phyloP scores from a whole-genome alignment of 2,329 filamentous ascomycete genomes.

The Colletotrichum truncatum region DNA sequence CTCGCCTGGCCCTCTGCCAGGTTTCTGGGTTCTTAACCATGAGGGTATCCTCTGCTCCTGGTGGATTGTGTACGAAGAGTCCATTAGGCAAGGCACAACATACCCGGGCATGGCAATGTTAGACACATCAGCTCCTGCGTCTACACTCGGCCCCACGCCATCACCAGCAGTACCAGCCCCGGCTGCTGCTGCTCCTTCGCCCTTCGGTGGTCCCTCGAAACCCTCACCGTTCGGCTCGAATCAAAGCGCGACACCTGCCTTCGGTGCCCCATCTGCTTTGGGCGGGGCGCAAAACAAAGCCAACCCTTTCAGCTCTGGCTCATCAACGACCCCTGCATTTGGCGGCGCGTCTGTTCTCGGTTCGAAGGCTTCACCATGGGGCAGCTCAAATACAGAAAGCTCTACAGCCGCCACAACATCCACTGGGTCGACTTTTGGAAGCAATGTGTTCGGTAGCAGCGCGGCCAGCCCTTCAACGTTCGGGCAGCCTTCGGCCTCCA shows the following conservation, averaged over 20 bases:
- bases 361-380: conserved; percentile 62
- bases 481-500: conserved; percentile 52
- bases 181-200: conserved; percentile 32
- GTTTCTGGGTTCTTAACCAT: conserved; percentile 85
- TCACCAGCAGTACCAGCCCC: conserved; percentile 40
- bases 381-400: conserved; percentile 29
- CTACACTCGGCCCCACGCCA: conserved; percentile 32
- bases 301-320: conserved; percentile 35
- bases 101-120: conserved; percentile 73
- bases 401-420: conserved; percentile 32
- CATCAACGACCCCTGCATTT: conserved; percentile 50
- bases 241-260: conserved; percentile 26
- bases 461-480: conserved; percentile 54
- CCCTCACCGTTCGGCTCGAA: conserved; percentile 31
- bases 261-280: conserved; percentile 45
- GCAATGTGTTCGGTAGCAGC: conserved; percentile 52
- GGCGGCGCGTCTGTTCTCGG: conserved; percentile 59
- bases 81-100: conserved; percentile 76
- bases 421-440: conserved; percentile 51
- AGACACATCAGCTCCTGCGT: conserved; percentile 39
- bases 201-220: conserved; percentile 38
- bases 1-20: conserved; percentile 83
- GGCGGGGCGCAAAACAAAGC: conserved; percentile 37
- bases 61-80: conserved; percentile 93
- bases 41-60: conserved; percentile 86